Percentiles rank a stretch among this genome's conserved stretches.
Conservation (phyloP, 805 yeast species). For the Wickerhamomyces sydowiorum region DNA sequence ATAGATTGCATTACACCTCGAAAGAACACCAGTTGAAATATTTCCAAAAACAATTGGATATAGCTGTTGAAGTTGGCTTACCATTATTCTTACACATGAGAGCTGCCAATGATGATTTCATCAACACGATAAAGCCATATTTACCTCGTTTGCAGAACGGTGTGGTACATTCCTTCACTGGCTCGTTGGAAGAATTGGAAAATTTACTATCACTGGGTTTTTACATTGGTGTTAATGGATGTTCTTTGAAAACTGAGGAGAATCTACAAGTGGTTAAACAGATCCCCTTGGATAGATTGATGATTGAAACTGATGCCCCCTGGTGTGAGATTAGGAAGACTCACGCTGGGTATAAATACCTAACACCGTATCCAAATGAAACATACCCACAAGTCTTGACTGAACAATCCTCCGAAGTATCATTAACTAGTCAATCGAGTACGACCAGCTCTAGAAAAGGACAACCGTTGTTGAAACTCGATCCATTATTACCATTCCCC, state of each 20-base stretch:
- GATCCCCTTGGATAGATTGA: slow-evolving; percentile 65
- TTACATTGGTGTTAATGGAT: slow-evolving; percentile 85
- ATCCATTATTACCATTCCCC: slow-evolving; percentile 55
- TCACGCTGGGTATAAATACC: slow-evolving; percentile 62
- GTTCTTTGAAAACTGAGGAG: slow-evolving; percentile 77
- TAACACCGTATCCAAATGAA: slow-evolving; percentile 50
- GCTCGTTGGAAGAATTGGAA: slow-evolving; percentile 58
- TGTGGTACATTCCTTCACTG: slow-evolving; percentile 96
- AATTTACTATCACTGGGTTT: slow-evolving; percentile 53
- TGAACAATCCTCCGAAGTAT: slow-evolving; percentile 14
- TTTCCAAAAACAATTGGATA: slow-evolving; percentile 69
- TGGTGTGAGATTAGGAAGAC: slow-evolving; percentile 94
- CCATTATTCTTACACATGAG: slow-evolving; percentile 93
- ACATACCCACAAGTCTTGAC: slow-evolving; percentile 40
- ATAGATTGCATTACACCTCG: slow-evolving; percentile 72
- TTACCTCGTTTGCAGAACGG: slow-evolving; percentile 36
- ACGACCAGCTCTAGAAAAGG: slow-evolving; percentile 1
- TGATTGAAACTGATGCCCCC: slow-evolving; percentile 96
- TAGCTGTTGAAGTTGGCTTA: slow-evolving; percentile 50
- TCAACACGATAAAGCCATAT: slow-evolving; percentile 57
- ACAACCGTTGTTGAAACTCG: slow-evolving; percentile 25
- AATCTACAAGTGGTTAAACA: slow-evolving; percentile 57
- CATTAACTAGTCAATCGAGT: background rate
- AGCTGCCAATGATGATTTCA: slow-evolving; percentile 76
- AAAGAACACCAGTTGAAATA: slow-evolving; percentile 59